Evolutionary conservation across 202 grass and related monocot genomes (phyloP), one percentile per base, ranked within the genome.

Genomic region (Carex arenaria): DNA sequence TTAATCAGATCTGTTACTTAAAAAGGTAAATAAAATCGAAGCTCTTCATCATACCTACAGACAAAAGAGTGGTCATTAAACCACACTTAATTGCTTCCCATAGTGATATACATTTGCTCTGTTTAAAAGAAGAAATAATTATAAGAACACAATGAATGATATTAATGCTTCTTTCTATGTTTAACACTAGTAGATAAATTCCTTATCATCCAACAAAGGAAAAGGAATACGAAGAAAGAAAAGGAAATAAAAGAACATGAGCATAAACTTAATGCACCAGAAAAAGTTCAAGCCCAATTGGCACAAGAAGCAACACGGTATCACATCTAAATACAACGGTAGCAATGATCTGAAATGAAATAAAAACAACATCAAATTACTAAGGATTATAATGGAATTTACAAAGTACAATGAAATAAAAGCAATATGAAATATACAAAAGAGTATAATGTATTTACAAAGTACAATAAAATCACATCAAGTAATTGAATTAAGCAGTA

Each of bases 321-420:
- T 99, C 96, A 84, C 96, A 98, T 85, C 96, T 95, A 89, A 98
- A 95, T 72, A 98, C 60, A 87, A 86, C 84, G 54, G 93, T 85
- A 80, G 89, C 93, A 84, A 93, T 65, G 85, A 88, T 90, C 96
- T 95, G 89, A 52, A 45, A 89, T 72, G 82, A 87, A 85, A 23
- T 26, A 78, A 49, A 84, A 67, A 54, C 68, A 78, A 63, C 45
- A 80, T 34, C 7, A 63, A 66, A 80, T 15, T 56, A 26, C 47
- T 78, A 13, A 72, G 20, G 74, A 78, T 53, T 84, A 84, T 42
- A 68, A 52, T 47, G 19, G 69, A 78, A 54, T 43, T 81, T 38
- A 53, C 70, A 0, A 74, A 61, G 61, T 51, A 82, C 62, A 22
- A 64, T n/a, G 72, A 51, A 36, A 14, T 54, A 78, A 47, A 84